Conservation (phyloP, 306 rosid genomes). For the Crataegus laevigata region DNA sequence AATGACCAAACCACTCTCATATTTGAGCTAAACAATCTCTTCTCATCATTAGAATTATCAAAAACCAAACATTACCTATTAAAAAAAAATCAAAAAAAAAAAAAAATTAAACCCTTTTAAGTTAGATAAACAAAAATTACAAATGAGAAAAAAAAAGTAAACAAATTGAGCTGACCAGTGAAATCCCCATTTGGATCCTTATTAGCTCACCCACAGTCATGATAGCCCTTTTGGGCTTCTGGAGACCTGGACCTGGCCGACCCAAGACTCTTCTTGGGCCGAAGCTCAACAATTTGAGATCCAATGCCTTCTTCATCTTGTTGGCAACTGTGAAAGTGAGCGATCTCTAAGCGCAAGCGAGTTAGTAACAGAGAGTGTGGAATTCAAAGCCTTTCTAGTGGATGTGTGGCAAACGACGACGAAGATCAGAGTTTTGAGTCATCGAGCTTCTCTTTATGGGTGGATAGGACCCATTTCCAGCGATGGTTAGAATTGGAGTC, state of each 20-base stretch:
- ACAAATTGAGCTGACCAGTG: conserved; percentile 46
- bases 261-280: conserved; percentile 7
- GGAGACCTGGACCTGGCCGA: conserved; percentile 32
- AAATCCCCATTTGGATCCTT: conserved; percentile 94
- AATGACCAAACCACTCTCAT: neutral
- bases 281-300: too few relatives aligned
- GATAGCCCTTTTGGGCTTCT: conserved; percentile 47
- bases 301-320: too few relatives aligned
- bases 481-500: too few relatives aligned
- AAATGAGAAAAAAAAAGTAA: neutral
- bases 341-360: too few relatives aligned
- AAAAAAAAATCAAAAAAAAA: neutral
- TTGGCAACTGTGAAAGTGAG: too few relatives aligned
- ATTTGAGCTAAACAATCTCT: neutral
- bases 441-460: too few relatives aligned
- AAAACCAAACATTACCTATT: neutral
- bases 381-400: too few relatives aligned
- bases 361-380: too few relatives aligned
- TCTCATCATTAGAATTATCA: neutral
- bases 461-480: too few relatives aligned
- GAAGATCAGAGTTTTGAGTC: too few relatives aligned
- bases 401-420: too few relatives aligned
- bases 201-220: conserved; percentile 88
- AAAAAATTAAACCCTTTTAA: neutral
- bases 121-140: conserved; percentile 12